Evolutionary conservation across 139 green algal species (phyloP).

Genomic region (Pycnococcus provasolii): DNA sequence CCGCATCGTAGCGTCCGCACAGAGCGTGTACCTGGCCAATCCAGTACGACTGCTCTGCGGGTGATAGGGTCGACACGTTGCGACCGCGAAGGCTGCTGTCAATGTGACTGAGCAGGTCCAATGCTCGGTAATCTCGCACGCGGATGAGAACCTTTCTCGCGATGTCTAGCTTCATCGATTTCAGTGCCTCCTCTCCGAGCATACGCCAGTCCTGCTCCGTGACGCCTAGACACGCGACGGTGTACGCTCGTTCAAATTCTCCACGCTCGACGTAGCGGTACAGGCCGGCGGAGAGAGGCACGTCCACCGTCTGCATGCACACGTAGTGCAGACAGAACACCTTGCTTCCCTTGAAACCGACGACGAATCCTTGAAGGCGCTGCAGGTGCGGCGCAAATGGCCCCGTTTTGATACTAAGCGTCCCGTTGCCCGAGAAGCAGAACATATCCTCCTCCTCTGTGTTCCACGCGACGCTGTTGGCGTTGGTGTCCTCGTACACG

Average conservation of each 20-base stretch:
- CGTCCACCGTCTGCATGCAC: slow-evolving; percentile 63
- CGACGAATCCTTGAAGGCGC: slow-evolving; percentile 63
- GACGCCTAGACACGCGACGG: slow-evolving; percentile 62
- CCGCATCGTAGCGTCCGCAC: slow-evolving; percentile 50
- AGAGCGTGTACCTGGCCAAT: slow-evolving; percentile 28
- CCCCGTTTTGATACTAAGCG: slow-evolving; percentile 64
- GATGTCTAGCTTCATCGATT: slow-evolving; percentile 49
- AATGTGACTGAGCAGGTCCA: slow-evolving; percentile 57
- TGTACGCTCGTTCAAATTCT: slow-evolving; percentile 50
- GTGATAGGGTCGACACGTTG: slow-evolving; percentile 29
- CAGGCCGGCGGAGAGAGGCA: slow-evolving; percentile 60
- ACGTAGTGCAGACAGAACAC: slow-evolving; percentile 69
- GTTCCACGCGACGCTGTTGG: slow-evolving; percentile 73
- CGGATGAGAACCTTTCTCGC: slow-evolving; percentile 62
- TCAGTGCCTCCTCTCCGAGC: slow-evolving; percentile 52
- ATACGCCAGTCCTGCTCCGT: slow-evolving; percentile 63
- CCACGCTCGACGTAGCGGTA: slow-evolving; percentile 44
- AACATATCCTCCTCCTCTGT: slow-evolving; percentile 73
- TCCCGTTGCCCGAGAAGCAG: slow-evolving; percentile 58
- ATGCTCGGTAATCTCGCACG: slow-evolving; percentile 52
- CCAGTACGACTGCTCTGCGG: slow-evolving; percentile 58
- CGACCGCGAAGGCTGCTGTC: slow-evolving; percentile 34
- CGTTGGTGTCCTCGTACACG: slow-evolving; percentile 50
- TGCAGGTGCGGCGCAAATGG: slow-evolving; percentile 61
- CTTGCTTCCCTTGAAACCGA: slow-evolving; percentile 62